Conservation (phyloP, 2,329 filamentous ascomycete genomes). For the Diaporthe australafricana region DNA sequence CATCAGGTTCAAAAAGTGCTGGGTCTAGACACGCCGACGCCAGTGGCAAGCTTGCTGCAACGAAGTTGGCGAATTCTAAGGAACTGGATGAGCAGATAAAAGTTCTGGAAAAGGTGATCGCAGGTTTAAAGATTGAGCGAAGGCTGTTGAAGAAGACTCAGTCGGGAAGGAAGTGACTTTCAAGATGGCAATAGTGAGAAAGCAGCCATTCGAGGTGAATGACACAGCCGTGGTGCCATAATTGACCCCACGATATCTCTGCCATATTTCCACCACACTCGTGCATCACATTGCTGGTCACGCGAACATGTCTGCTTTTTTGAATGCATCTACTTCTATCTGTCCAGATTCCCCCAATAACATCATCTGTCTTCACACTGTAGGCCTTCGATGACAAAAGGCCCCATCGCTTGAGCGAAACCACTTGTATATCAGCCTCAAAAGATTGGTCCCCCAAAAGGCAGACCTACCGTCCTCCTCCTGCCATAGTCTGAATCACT, state of each 20-base stretch:
- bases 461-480: constrained; percentile 12
- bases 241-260: neutral
- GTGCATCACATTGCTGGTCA: no score
- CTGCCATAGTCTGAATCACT: constrained; percentile 20
- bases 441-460: constrained; percentile 16
- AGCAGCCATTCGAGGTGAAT: neutral
- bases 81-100: neutral
- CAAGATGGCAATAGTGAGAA: no score
- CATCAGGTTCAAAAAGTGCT: neutral
- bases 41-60: neutral
- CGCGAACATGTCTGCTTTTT: no score
- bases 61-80: no score
- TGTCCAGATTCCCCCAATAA: neutral
- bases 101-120: neutral
- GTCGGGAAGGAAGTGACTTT: neutral
- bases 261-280: neutral
- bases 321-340: neutral
- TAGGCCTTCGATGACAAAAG: neutral
- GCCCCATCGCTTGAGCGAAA: neutral
- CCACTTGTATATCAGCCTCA: neutral
- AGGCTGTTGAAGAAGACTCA: neutral
- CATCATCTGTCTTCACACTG: no score
- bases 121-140: neutral
- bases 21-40: neutral
- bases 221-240: no score